Percentiles rank a stretch among this genome's conserved stretches.
Evolutionary conservation across 2,329 filamentous ascomycete genomes (phyloP).

Genomic region (Colletotrichum endophyticum): DNA sequence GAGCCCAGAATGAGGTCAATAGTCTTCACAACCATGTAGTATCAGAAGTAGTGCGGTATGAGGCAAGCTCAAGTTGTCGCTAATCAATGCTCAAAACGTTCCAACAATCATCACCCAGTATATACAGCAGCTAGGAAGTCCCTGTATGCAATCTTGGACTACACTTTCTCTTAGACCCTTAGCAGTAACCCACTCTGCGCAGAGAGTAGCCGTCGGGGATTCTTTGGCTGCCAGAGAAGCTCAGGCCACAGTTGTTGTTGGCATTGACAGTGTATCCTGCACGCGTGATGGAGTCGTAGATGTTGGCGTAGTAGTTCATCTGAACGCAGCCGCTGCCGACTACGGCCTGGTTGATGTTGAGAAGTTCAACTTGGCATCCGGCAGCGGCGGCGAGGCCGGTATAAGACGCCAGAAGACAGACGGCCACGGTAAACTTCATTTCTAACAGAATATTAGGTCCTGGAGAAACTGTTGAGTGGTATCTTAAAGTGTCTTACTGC

Average conservation of each 20-base stretch:
- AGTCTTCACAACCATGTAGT: background rate
- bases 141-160: background rate
- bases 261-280: background rate
- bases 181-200: background rate
- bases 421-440: background rate
- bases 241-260: background rate
- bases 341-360: background rate
- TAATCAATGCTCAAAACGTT: background rate
- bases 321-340: background rate
- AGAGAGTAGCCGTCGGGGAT: background rate
- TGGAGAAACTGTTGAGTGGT: rapidly evolving
- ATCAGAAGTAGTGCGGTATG: background rate
- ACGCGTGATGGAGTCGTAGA: background rate
- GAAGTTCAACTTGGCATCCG: background rate
- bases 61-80: background rate
- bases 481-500: background rate
- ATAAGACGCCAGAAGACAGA: background rate
- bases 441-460: background rate
- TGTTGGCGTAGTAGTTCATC: background rate
- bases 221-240: background rate
- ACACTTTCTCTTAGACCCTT: background rate
- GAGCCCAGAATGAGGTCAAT: background rate
- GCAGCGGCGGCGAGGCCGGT: background rate
- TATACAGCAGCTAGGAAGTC: background rate
- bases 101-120: background rate